phyloP scores from a whole-genome alignment of 2,329 filamentous ascomycete species.

The Truncatella angustata region DNA sequence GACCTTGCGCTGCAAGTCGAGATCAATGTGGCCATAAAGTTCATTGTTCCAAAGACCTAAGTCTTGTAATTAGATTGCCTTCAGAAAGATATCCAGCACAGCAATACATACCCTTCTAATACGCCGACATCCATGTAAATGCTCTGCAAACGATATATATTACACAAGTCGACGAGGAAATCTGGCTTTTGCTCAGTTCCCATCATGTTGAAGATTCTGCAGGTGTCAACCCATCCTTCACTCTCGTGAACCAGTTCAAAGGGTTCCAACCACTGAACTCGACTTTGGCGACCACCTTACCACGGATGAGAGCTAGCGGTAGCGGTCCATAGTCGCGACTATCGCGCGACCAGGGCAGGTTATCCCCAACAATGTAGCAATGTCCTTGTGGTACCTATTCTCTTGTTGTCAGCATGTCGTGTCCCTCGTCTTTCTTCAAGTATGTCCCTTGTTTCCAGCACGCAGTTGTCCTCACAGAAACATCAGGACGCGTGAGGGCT shows the following conservation, averaged over 20 bases:
- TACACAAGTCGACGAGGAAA: too few species aligned
- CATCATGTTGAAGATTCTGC: not conserved
- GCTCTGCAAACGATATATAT: too few species aligned
- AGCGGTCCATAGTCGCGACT: conserved; percentile 84
- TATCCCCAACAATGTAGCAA: conserved; percentile 89
- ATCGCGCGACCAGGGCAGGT: conserved; percentile 79
- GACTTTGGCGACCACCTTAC: conserved; percentile 70
- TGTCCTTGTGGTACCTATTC: conserved; percentile 84
- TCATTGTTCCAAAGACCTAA: not conserved
- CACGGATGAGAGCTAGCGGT: conserved; percentile 78
- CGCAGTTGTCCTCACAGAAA: too few species aligned
- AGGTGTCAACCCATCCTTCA: conserved; percentile 42
- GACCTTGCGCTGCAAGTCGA: not conserved
- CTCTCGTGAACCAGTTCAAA: conserved; percentile 48
- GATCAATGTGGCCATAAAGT: not conserved
- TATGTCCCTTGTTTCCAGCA: not conserved
- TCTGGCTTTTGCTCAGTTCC: too few species aligned
- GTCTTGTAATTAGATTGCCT: conserved; percentile 12
- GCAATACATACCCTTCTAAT: not conserved
- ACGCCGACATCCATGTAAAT: not conserved
- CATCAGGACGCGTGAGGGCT: too few species aligned
- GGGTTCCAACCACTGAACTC: conserved; percentile 38
- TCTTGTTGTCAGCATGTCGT: not conserved
- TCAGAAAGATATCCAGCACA: conserved; percentile 8
- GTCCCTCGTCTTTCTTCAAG: not conserved